Conservation (phyloP, 1,139 yeast species). For the Kodamaea ohmeri region DNA sequence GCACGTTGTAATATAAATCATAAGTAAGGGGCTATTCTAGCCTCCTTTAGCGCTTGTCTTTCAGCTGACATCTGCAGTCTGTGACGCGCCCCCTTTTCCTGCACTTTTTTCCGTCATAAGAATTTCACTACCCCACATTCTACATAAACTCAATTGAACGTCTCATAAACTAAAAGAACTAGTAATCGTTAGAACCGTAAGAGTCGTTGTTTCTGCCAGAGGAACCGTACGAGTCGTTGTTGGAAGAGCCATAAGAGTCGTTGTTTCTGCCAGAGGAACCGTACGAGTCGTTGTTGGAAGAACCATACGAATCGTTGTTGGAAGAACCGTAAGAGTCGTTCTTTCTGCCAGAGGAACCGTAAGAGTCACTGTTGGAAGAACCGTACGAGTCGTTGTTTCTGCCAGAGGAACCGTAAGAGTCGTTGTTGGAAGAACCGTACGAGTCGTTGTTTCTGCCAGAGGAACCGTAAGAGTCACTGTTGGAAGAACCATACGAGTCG, state of each 20-base stretch:
- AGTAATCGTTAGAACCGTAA: slow-evolving; percentile 14
- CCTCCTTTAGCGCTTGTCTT: too few relatives aligned
- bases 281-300: slow-evolving; percentile 13
- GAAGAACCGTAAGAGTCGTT: slow-evolving; percentile 14
- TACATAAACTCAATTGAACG: too few relatives aligned
- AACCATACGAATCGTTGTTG: slow-evolving; percentile 11
- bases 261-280: slow-evolving; percentile 12
- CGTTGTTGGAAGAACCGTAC: slow-evolving; percentile 17
- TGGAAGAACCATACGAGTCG: slow-evolving; percentile 13
- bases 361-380: slow-evolving; percentile 14
- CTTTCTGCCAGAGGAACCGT: slow-evolving; percentile 16
- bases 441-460: slow-evolving; percentile 13
- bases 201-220: slow-evolving; percentile 12
- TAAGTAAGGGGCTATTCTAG: too few relatives aligned
- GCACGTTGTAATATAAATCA: too few relatives aligned
- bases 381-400: slow-evolving; percentile 16
- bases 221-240: slow-evolving; percentile 15
- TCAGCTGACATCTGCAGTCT: too few relatives aligned
- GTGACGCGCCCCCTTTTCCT: too few relatives aligned
- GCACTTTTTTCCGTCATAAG: neutral
- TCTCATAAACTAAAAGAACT: slow-evolving; percentile 1
- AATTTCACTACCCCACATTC: neutral
- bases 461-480: slow-evolving; percentile 11
- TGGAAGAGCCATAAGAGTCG: slow-evolving; percentile 14
- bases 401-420: slow-evolving; percentile 12